A percentile compares a stretch with the other conserved stretches of the same genome.
phyloP scores from a whole-genome alignment of 805 yeast genomes.

The Hanseniaspora pseudoguilliermondii region DNA sequence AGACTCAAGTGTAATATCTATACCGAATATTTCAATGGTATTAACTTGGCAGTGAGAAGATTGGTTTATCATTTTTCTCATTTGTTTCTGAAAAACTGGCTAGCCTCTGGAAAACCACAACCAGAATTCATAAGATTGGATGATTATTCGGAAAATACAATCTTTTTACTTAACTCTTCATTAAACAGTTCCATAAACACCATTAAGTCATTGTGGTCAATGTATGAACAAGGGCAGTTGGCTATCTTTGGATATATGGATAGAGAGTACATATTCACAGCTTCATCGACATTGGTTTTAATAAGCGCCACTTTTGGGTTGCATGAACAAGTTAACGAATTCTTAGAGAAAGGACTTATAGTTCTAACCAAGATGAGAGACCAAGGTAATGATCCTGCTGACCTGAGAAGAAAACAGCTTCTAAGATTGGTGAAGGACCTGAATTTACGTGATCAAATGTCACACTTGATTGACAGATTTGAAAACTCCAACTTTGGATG shows the following conservation, averaged over 20 bases:
- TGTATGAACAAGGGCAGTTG: slow-evolving; percentile 67
- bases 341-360: slow-evolving; percentile 56
- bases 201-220: slow-evolving; percentile 58
- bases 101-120: slow-evolving; percentile 27
- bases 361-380: slow-evolving; percentile 65
- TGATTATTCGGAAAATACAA: slow-evolving; percentile 51
- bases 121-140: slow-evolving; percentile 44
- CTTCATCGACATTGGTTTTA: slow-evolving; percentile 59
- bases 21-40: slow-evolving; percentile 75
- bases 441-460: slow-evolving; percentile 57
- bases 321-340: slow-evolving; percentile 59
- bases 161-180: slow-evolving; percentile 60
- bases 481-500: slow-evolving; percentile 35
- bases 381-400: slow-evolving; percentile 71
- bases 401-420: slow-evolving; percentile 57
- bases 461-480: slow-evolving; percentile 36
- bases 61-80: slow-evolving; percentile 64
- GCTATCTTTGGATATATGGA: slow-evolving; percentile 82
- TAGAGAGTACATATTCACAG: slow-evolving; percentile 64
- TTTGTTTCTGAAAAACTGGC: slow-evolving; percentile 42
- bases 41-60: slow-evolving; percentile 68
- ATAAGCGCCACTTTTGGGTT: slow-evolving; percentile 74
- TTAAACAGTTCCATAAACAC: slow-evolving; percentile 72
- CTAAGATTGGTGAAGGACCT: slow-evolving; percentile 50
- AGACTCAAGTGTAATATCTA: slow-evolving; percentile 59